Conservation (phyloP, 371 early-diverging fungal species). For the Cokeromyces recurvatus region DNA sequence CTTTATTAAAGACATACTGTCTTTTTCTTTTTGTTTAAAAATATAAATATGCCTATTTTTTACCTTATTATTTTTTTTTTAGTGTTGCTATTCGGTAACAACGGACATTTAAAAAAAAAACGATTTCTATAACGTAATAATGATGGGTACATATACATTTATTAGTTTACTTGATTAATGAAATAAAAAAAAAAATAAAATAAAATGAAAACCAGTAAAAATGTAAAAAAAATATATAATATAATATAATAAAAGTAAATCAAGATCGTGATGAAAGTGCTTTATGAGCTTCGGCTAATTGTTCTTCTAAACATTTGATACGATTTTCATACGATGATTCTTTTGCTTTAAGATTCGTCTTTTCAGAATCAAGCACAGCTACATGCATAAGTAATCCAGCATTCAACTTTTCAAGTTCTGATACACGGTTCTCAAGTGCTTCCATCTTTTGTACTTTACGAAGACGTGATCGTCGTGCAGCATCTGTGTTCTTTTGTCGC, state of each 20-base stretch:
- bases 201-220: neutral
- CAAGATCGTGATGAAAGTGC: slow-evolving; percentile 21
- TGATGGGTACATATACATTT: too few relatives aligned
- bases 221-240: slow-evolving; percentile 1
- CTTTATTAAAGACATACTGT: too few relatives aligned
- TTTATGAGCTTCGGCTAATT: slow-evolving; percentile 63
- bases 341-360: slow-evolving; percentile 49
- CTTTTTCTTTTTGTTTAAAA: too few relatives aligned
- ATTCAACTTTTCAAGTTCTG: slow-evolving; percentile 73
- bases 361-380: slow-evolving; percentile 71
- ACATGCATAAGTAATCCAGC: slow-evolving; percentile 53
- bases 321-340: slow-evolving; percentile 60
- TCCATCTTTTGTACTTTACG: slow-evolving; percentile 81
- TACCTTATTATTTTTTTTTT: too few relatives aligned
- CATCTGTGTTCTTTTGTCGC: slow-evolving; percentile 82
- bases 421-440: slow-evolving; percentile 67
- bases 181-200: slow-evolving; percentile 1
- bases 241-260: neutral
- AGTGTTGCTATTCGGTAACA: too few relatives aligned
- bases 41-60: too few relatives aligned
- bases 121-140: too few relatives aligned
- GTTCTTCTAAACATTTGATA: slow-evolving; percentile 59
- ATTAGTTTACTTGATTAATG: too few relatives aligned
- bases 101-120: too few relatives aligned
- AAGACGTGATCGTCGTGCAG: slow-evolving; percentile 86